Percentiles rank a stretch among this genome's conserved stretches.
Evolutionary conservation across 2,329 filamentous ascomycete species (phyloP).

Genomic region (Colletotrichum sp.): DNA sequence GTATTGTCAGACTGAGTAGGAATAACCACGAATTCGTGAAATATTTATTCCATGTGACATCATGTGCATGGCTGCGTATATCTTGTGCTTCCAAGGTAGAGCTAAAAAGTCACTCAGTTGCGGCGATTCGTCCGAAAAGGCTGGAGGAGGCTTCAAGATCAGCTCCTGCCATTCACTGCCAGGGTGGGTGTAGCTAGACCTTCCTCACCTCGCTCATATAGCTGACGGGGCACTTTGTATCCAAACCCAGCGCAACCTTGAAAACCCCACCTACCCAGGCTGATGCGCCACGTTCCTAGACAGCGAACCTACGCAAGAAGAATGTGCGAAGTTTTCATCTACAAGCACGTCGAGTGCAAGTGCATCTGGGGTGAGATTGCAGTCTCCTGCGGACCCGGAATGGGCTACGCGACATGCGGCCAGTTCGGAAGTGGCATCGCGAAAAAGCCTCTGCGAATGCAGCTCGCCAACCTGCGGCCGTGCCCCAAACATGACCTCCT

Average conservation of each 20-base stretch:
- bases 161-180: not conserved
- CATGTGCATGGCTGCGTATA: not conserved
- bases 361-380: constrained; percentile 58
- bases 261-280: not conserved
- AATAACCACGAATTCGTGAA: not conserved
- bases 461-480: constrained; percentile 38
- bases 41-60: not conserved
- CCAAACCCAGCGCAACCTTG: not conserved
- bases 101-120: not conserved
- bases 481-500: constrained; percentile 48
- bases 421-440: constrained; percentile 34
- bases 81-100: not conserved
- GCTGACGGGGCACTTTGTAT: not conserved
- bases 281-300: not conserved
- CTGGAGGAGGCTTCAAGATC: not conserved
- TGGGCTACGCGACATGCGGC: constrained; percentile 56
- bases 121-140: not conserved
- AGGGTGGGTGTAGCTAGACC: not conserved
- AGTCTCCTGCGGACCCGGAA: constrained; percentile 51
- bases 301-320: not conserved
- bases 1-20: not conserved
- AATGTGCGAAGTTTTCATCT: constrained; percentile 58
- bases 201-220: not conserved
- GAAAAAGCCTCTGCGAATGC: constrained; percentile 39
- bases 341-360: constrained; percentile 52